A percentile compares a stretch with the other conserved stretches of the same genome.
Conservation (phyloP, 1,139 yeast species). For the Suhomyces bolitotheri region DNA sequence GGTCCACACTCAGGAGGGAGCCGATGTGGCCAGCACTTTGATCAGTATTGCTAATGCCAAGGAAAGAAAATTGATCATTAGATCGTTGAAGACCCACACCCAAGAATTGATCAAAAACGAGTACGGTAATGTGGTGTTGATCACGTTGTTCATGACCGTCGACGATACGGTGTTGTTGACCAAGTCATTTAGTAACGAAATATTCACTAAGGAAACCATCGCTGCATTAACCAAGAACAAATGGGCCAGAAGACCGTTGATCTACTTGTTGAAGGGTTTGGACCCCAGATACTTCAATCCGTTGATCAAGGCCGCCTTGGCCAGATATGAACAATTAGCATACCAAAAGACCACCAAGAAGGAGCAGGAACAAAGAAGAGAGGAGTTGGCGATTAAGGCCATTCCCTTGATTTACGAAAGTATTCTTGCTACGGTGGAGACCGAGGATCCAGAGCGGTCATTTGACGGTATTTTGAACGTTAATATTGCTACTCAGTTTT, state of each 20-base stretch:
- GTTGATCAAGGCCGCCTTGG: slow-evolving; percentile 57
- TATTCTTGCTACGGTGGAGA: slow-evolving; percentile 44
- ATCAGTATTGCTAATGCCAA: slow-evolving; percentile 87
- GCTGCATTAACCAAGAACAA: slow-evolving; percentile 66
- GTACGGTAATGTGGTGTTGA: slow-evolving; percentile 79
- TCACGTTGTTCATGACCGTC: slow-evolving; percentile 77
- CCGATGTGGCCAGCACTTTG: slow-evolving; percentile 81
- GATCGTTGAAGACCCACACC: slow-evolving; percentile 71
- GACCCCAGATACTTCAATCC: slow-evolving; percentile 86
- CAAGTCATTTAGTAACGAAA: slow-evolving; percentile 67
- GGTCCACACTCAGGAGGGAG: slow-evolving; percentile 93
- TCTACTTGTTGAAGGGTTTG: slow-evolving; percentile 76
- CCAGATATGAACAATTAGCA: slow-evolving; percentile 64
- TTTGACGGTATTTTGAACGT: slow-evolving; percentile 52
- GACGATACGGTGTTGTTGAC: slow-evolving; percentile 88
- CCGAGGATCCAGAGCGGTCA: slow-evolving; percentile 26
- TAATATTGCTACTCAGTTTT: slow-evolving; percentile 80
- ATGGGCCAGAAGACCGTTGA: slow-evolving; percentile 84
- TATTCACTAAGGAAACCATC: slow-evolving; percentile 55
- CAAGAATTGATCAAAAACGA: slow-evolving; percentile 78
- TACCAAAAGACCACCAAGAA: slow-evolving; percentile 75
- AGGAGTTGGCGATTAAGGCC: slow-evolving; percentile 65
- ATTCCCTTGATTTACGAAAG: slow-evolving; percentile 65
- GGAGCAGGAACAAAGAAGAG: slow-evolving; percentile 73
- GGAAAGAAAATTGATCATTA: slow-evolving; percentile 81